Percentiles rank a stretch among this genome's conserved stretches.
Evolutionary conservation across 306 rosid species (phyloP).

Genomic region (Sicyos edulis): DNA sequence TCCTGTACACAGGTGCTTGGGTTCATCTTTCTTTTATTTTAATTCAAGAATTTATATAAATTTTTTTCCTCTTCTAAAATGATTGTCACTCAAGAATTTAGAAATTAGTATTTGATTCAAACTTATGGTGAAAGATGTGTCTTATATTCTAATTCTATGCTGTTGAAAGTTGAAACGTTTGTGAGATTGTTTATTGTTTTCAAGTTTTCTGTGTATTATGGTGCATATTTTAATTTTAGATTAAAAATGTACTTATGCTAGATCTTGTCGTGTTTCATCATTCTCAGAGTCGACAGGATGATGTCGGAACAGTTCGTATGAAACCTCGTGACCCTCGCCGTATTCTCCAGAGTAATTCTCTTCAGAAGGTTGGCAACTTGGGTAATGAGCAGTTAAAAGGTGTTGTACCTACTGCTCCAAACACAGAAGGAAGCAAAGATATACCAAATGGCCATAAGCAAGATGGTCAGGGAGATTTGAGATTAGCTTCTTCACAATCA

Average conservation of each 20-base stretch:
- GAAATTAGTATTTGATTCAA: not conserved
- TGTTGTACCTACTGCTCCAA: conserved; percentile 10
- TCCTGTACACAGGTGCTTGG: not conserved
- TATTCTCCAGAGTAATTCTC: conserved; percentile 52
- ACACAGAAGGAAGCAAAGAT: conserved; percentile 41
- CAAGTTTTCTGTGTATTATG: no score
- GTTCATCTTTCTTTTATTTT: not conserved
- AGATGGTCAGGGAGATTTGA: conserved; percentile 47
- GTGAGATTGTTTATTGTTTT: no score
- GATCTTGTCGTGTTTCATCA: not conserved
- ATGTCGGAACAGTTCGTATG: conserved; percentile 73
- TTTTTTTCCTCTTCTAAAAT: not conserved
- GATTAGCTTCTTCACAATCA: conserved; percentile 37
- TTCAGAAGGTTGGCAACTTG: conserved; percentile 50
- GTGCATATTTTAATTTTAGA: not conserved
- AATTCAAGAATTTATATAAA: not conserved
- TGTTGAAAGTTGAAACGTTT: no score
- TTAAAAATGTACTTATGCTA: conserved; percentile 11
- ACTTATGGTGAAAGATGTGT: not conserved
- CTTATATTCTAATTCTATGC: not conserved
- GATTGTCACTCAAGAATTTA: not conserved
- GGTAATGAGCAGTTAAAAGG: conserved; percentile 15
- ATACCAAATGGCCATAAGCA: conserved; percentile 41
- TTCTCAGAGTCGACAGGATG: conserved; percentile 43
- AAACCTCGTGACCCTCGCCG: conserved; percentile 99